These are phyloP conservation scores for Neurospora cerealis DNA, from an alignment of 495 filamentous ascomycete species.

Conservation along the genomic window DNA sequence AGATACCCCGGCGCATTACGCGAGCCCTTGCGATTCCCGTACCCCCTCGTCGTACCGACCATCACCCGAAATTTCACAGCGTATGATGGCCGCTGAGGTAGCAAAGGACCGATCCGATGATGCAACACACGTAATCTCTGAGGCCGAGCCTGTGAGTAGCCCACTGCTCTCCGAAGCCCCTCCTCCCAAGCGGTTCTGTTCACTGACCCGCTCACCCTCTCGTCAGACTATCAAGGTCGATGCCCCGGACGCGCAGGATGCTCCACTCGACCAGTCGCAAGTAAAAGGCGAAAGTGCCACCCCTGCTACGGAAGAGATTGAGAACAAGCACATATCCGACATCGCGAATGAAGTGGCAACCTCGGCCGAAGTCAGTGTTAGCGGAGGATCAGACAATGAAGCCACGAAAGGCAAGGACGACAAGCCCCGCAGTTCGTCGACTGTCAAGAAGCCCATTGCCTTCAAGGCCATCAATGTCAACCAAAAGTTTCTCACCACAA, in stretches of 20 bases:
- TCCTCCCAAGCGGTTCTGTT: neutral
- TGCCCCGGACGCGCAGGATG: constrained; percentile 33
- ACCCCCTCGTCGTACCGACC: constrained; percentile 2
- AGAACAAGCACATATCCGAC: constrained; percentile 42
- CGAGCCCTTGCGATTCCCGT: constrained; percentile 10
- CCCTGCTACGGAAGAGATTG: constrained; percentile 29
- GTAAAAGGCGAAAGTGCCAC: constrained; percentile 32
- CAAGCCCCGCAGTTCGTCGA: constrained; percentile 55
- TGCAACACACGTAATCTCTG: constrained; percentile 33
- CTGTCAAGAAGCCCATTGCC: constrained; percentile 68
- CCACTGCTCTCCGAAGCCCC: neutral
- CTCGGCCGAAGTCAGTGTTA: constrained; percentile 47
- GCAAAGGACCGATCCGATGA: constrained; percentile 40
- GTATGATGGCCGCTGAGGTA: constrained; percentile 53
- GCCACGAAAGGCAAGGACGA: constrained; percentile 42
- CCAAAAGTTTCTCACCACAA: constrained; percentile 66
- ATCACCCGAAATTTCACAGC: constrained; percentile 15
- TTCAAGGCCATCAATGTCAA: constrained; percentile 97
- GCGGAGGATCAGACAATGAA: constrained; percentile 63
- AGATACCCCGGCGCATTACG: constrained; percentile 9
- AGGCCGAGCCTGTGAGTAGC: constrained; percentile 36
- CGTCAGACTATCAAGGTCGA: constrained; percentile 23
- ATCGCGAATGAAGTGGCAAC: constrained; percentile 38
- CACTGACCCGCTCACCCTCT: neutral
- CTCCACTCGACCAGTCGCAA: constrained; percentile 23